Evolutionary conservation across 2,329 filamentous ascomycete species (phyloP), one percentile per base, ranked within the genome.

Genomic region (Verticillium zaregamsianum): DNA sequence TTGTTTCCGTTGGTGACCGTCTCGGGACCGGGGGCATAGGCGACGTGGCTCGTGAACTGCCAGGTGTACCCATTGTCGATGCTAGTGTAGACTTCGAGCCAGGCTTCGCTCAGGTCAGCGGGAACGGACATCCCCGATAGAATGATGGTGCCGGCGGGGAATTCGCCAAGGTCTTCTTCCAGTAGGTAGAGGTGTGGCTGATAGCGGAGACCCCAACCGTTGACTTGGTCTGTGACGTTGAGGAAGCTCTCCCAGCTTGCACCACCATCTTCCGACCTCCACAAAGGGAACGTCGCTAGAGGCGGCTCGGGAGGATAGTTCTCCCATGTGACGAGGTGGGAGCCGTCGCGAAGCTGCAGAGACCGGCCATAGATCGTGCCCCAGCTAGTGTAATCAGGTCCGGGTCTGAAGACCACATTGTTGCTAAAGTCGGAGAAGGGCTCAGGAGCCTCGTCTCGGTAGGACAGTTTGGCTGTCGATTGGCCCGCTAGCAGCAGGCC

Each of bases 11-110:
- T 90, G 68, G 85, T 81, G 3, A 88, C 83, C 0, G 77, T 68
- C 2, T 87, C 87, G 56, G 80, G 79, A n/a, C 87, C 87, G 17
- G 37, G 37, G 35, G 89, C 89, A 2, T 77, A 75, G 1, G 88
- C 88, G 55, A 91, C 83, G 66, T 86, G 82, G 63, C 84, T 87
- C 59, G 90, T 82, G 66, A 90, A 91, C 33, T 83, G 75, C 89
- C 89, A 92, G 1, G 82, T 87, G 37, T 73, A 67, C 7, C 88
- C 89, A 54, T 77, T 74, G 69, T 92, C 86, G 8, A 71, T 76
- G 55, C 82, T 87, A 7, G 86, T 88, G 68, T 91, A 92, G 8
- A 92, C 75, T 64, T 91, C 89, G 58, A 92, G 88, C 65, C 88
- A 80, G 1, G 89, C 91, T 62, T 79, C 75, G 49, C 82, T 86